Base-by-base conservation (phyloP, 2,329 filamentous ascomycete genomes). In the Colletotrichum sublineola region DNA sequence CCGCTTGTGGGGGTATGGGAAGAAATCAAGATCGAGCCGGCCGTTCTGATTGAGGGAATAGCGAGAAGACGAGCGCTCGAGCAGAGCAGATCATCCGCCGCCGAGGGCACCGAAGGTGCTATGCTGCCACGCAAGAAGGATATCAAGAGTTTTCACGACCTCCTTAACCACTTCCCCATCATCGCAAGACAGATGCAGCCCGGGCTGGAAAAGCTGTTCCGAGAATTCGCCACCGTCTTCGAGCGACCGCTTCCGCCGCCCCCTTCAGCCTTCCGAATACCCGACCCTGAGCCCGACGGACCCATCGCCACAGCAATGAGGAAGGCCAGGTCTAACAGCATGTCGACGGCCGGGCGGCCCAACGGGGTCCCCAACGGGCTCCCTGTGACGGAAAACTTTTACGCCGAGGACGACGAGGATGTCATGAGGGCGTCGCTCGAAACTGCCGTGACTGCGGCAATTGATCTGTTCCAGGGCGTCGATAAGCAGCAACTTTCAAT, bases 121-220 rank as follows among this genome's bases (percentile, higher is more conserved):
- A 82, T 86, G 40, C 80, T 87, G 52, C 89, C 90, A 7, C 88
- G 88, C 74, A 98, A 97, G 84, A 98, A 97, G 82, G 94, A 97
- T 72, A 93, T 99, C 80, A 94, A 92, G 82, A 94, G 90, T 44
- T 99, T 99, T 79, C 92, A 93, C 73, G 96, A 98, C 75, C 87
- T 99, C 18, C 87, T 99, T 53, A 93, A 94, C 76, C 91, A 95
- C 77, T 99, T 98, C 76, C 96, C 96, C 1, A 93, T 97, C 89
- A 98, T 99, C 77, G 95, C 95, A 33, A 90, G 94, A 72, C 96
- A 99, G 81, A 97, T 99, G 95, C 95, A 98, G 77, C 90, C 92
- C 2, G 96, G 96, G 0, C 83, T 99, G 44, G 96, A 99, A 78
- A 92, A 92, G 77, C 84, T 98, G 36, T 97, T 98, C 79, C 91